Base-by-base conservation (phyloP, 352 stramenopile species). In the Globisporangium paroecandrum region DNA sequence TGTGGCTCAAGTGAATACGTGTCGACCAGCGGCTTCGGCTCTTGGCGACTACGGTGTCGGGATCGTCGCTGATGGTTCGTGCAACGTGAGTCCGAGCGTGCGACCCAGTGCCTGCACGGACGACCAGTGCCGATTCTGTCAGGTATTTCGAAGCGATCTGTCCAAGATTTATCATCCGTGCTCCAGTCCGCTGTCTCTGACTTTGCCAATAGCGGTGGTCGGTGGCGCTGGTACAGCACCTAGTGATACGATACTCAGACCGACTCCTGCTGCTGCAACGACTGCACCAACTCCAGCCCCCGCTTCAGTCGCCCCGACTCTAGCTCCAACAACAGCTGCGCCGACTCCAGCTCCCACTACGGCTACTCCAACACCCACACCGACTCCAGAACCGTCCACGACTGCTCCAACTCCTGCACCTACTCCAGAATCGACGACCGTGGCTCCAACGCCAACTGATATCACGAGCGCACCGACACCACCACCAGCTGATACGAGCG, bases 141-240 rank as follows among this genome's bases (percentile, higher is more conserved):
- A 59, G 60, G 22, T 58, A 15, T 66, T 51, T 13, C 46, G 20
- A 15, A 66, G 46, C 27, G 49, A 66, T 10, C 27, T 66, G 25
- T 65, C 47, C 3, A 34, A 66, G 27, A 22, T 20, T 1, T 49
- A 36, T 47, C 29, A 47, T 10, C 60, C 60, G 13, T 65, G 60
- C 15, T 32, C 13, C 24, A 10, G 6, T 12, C 60, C 46, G 10
- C 29, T 58, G 25, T 27, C 43, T 29, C 59, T 34, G 24, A 12
- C 46, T 46, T 25, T 36, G 3, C 43, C 59, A 46, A 18, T 49
- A 15, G 18, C 29, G 41, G 27, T 47, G 8, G 29, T 25, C 22
- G 18, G 51, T 25, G 49, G 49, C 9, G 13, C 25, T 15, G 49
- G n/a, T 24, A 13, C 49, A 29, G 49, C 22, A 9, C n/a, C 49